phyloP scores from a whole-genome alignment of 331 rosid genomes.

The Cydonia oblonga region DNA sequence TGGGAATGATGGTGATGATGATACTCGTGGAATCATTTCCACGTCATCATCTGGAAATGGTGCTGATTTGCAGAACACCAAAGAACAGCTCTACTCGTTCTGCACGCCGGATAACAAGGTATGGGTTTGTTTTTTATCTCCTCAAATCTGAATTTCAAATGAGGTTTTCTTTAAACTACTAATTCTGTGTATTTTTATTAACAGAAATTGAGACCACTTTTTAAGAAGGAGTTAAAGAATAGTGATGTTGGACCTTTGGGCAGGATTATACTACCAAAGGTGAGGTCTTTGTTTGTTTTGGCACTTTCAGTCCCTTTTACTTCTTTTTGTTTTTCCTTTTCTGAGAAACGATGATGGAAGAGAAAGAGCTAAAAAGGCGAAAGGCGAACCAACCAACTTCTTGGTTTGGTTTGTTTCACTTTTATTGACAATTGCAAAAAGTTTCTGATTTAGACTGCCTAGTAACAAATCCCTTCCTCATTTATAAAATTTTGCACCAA shows the following conservation, averaged over 20 bases:
- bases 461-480: conserved; percentile 3
- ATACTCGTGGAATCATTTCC: background rate
- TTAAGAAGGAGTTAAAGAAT: conserved; percentile 33
- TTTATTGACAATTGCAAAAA: background rate
- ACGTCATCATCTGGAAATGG: background rate
- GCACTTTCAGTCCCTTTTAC: background rate
- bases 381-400: conserved; percentile 4
- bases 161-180: background rate
- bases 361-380: conserved; percentile 6
- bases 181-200: background rate
- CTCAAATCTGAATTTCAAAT: background rate
- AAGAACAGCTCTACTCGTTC: conserved; percentile 5
- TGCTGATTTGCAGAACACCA: background rate
- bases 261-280: conserved; percentile 80
- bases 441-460: conserved; percentile 10
- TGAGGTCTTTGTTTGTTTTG: conserved; percentile 3
- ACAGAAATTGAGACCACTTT: conserved; percentile 28
- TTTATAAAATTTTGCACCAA: conserved; percentile 8
- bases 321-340: background rate
- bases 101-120: conserved; percentile 50
- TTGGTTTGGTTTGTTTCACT: conserved; percentile 1
- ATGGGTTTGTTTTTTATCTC: background rate
- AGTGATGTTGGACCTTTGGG: conserved; percentile 46
- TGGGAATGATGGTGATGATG: background rate
- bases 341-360: background rate